Conservation (phyloP, 2,329 filamentous ascomycete genomes). For the Colletotrichum tanaceti region DNA sequence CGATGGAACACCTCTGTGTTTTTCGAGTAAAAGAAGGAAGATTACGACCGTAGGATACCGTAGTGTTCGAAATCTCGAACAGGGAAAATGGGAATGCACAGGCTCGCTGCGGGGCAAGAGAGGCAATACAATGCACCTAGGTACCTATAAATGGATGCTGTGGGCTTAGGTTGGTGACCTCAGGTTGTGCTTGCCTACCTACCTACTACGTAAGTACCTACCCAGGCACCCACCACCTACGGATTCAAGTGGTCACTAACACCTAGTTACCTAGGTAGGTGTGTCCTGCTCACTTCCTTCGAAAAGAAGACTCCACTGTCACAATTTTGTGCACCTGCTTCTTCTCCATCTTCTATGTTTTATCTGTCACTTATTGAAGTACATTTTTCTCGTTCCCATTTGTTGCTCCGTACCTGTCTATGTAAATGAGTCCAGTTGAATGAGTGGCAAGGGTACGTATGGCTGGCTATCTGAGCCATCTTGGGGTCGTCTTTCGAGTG, state of each 20-base stretch:
- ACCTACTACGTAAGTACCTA: too few species aligned
- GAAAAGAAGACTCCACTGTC: neutral
- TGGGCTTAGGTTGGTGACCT: too few species aligned
- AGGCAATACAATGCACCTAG: neutral
- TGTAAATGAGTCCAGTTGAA: neutral
- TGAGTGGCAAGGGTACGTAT: neutral
- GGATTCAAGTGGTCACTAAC: too few species aligned
- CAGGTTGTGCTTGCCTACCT: too few species aligned
- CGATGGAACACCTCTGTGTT: conserved; percentile 12
- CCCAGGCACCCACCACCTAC: too few species aligned
- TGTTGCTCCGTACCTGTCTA: too few species aligned
- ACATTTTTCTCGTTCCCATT: too few species aligned
- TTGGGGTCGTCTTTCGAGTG: neutral
- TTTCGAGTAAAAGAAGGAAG: neutral
- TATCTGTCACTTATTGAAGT: too few species aligned
- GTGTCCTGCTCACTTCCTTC: neutral
- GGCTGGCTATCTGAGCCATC: neutral
- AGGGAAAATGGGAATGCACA: conserved; percentile 13
- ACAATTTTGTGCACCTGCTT: conserved; percentile 4
- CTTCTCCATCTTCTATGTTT: neutral
- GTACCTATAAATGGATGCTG: too few species aligned
- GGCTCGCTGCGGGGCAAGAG: conserved; percentile 36
- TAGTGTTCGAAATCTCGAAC: conserved; percentile 11
- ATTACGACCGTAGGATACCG: neutral
- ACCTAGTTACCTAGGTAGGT: too few species aligned